phyloP scores from a whole-genome alignment of 768 basidiomycete species.

The Suillus subaureus region DNA sequence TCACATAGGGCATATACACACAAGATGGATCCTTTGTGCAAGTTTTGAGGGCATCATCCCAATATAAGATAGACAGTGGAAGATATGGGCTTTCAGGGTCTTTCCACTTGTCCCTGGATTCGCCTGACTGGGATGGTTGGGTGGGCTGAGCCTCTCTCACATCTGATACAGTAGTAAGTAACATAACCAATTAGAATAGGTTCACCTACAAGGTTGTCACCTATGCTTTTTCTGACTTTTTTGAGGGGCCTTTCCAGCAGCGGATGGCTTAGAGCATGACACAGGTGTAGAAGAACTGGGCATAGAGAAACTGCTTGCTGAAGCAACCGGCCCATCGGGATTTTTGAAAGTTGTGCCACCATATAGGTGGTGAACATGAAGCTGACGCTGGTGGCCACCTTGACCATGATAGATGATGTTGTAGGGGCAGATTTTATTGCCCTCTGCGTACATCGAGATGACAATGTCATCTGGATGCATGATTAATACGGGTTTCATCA shows the following conservation, averaged over 20 bases:
- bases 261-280: too few species aligned
- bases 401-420: background rate
- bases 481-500: background rate
- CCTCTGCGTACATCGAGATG: background rate
- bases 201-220: too few species aligned
- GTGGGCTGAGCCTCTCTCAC: too few species aligned
- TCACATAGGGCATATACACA: background rate
- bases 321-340: too few species aligned
- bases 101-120: constrained; percentile 7
- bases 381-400: background rate
- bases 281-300: too few species aligned
- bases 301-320: too few species aligned
- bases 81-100: background rate
- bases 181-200: too few species aligned
- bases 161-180: too few species aligned
- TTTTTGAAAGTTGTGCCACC: too few species aligned
- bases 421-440: background rate
- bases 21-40: background rate
- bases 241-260: too few species aligned
- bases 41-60: constrained; percentile 2
- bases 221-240: too few species aligned
- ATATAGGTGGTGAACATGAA: background rate
- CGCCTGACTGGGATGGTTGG: too few species aligned
- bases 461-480: background rate
- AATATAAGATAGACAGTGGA: background rate